Evolutionary conservation across 805 yeast species (phyloP), one percentile per base, ranked within the genome.

Genomic region (Saturnispora ahearnii): DNA sequence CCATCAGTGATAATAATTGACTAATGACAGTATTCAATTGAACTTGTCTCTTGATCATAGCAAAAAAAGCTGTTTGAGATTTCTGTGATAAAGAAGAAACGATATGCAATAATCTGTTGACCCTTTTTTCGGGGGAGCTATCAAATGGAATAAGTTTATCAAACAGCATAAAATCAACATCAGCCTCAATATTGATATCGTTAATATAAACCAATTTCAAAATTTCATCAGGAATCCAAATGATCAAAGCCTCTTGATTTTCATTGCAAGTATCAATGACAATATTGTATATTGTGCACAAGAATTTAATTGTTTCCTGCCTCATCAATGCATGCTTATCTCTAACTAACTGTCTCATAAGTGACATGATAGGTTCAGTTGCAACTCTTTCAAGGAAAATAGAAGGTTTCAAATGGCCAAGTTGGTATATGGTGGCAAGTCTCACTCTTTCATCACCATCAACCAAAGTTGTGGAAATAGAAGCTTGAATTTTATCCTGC

Each of bases 401-500:
- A 6, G 67, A 62, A 7, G 77, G 64, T 0, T 79, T 72, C 2
- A 86, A 62, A 29, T 68, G 59, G 7, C 73, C 64, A 13, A 86
- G 61, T 0, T 80, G 71, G 41, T 65, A 62, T 51, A 87, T 79
- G 0, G 93, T 78, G 1, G 73, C 65, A 32, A 78, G 67, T 55
- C 96, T 73, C 2, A 87, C 95, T 36, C 71, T 74, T 51, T 84
- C 91, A 57, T 86, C 88, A 0, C 81, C 69, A 65, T 89, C 96
- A 36, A 84, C 71, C 26, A 89, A 68, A 33, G 90, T 80, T 57
- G 84, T 84, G 15, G 78, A 68, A 10, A 87, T 57, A 1, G 90
- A 86, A 51, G 71, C 73, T 5, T 72, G 65, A 2, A 81, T 66
- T 44, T 83, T 89, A 0, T 65, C 57, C 1, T 75, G 67, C 1